Base-by-base conservation (phyloP, 176 grass and related monocot genomes). In the Olyra latifolia region DNA sequence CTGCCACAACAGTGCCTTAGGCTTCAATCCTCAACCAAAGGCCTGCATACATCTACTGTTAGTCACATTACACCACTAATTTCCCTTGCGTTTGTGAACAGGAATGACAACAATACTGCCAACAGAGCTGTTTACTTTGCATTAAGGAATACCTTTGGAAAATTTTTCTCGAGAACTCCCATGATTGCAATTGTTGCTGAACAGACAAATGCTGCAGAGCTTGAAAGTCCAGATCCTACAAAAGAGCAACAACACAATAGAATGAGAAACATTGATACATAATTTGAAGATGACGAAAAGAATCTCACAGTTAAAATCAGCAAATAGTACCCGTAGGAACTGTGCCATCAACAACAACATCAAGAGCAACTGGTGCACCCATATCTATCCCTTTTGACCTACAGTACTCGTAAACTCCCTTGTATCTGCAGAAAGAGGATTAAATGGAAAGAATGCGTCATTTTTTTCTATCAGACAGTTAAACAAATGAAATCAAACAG, bases 131-230 rank as follows among this genome's bases (percentile, higher is more conserved):
- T 55, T 56, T 65, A 16, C 2, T 56, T 25, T 47, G 13, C 55
- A 67, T 17, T 70, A 20, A 84, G 10, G 50, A 53, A 23, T 95
- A 98, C 96, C 96, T 98, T 95, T 25, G 90, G 86, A 47, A 91
- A 95, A 47, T 89, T 95, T 80, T 91, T 91, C 43, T 58, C 78
- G 44, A 95, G 86, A 77, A 86, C n/a, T 66, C 92, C 92, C 96
- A 98, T 91, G 61, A 95, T 98, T 81, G 96, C 80, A 84, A 95
- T 93, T 78, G 96, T 93, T 49, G 96, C 85, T 52, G 96, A 98
- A 82, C 96, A 98, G n/a, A 98, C 96, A 85, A 98, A 91, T n/a
- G 92, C 96, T 39, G 96, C 90, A 27, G 96, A 98, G 71, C 96
- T 98, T 75, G 96, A 98, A 44, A 98, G 41, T 71, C 96, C 96